phyloP scores from a whole-genome alignment of 2,329 filamentous ascomycete genomes.

The Pyrenophora graminea region DNA sequence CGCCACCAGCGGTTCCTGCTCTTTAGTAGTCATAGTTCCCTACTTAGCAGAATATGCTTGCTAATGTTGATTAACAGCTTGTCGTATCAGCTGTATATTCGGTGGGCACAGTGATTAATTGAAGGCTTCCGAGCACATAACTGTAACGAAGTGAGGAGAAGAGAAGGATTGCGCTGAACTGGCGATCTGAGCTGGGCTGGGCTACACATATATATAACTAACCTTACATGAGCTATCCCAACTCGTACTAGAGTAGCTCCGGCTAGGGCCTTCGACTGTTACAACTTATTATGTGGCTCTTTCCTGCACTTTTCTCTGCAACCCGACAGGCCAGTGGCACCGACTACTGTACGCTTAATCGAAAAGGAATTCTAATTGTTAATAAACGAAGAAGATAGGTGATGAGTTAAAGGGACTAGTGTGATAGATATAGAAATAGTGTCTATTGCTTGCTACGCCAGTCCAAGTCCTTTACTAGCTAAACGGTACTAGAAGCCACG shows the following conservation, averaged over 20 bases:
- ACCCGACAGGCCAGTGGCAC: too few species aligned
- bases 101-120: too few species aligned
- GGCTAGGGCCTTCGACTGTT: constrained; percentile 2
- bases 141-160: background rate
- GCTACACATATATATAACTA: constrained; percentile 13
- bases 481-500: constrained; percentile 1
- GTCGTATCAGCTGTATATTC: too few species aligned
- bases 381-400: too few species aligned
- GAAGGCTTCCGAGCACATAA: too few species aligned
- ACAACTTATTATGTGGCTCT: background rate
- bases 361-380: too few species aligned
- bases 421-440: background rate
- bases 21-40: too few species aligned
- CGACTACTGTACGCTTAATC: too few species aligned
- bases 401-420: background rate
- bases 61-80: too few species aligned
- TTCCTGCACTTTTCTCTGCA: too few species aligned
- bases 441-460: constrained; percentile 1
- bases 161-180: constrained; percentile 4
- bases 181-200: constrained; percentile 3
- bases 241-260: constrained; percentile 8
- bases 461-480: constrained; percentile 1
- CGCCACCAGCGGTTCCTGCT: too few species aligned
- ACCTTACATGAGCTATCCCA: constrained; percentile 10
- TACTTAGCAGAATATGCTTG: too few species aligned